Evolutionary conservation across 23 red algal genomes (phyloP).

Genomic region (Cyanidiococcus yangmingshanensis): DNA sequence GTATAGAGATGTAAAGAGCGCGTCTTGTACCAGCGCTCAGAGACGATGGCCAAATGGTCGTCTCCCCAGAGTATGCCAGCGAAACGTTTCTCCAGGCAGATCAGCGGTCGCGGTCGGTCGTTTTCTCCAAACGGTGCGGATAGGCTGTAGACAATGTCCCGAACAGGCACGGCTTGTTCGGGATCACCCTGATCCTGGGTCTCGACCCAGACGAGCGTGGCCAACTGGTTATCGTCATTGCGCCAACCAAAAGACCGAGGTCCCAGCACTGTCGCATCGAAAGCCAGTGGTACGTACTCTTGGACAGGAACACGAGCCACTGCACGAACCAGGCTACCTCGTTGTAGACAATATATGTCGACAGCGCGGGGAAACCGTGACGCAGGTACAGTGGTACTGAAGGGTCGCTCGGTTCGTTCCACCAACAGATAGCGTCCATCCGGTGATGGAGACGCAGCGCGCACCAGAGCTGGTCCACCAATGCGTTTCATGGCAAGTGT

Average conservation of each 20-base stretch:
- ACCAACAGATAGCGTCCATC: slow-evolving; percentile 73
- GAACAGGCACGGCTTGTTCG: slow-evolving; percentile 38
- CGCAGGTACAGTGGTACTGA: slow-evolving; percentile 50
- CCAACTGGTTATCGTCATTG: slow-evolving; percentile 32
- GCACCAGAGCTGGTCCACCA: slow-evolving; percentile 36
- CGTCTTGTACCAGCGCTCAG: slow-evolving; percentile 72
- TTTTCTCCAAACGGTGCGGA: slow-evolving; percentile 50
- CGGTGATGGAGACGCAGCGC: slow-evolving; percentile 52
- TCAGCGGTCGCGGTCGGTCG: slow-evolving; percentile 29
- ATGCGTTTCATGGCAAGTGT: background rate
- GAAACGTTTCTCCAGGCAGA: slow-evolving; percentile 53
- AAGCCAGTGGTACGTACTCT: slow-evolving; percentile 69
- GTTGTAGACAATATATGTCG: slow-evolving; percentile 48
- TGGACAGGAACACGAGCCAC: slow-evolving; percentile 72
- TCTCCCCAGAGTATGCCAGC: slow-evolving; percentile 62
- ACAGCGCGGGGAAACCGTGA: slow-evolving; percentile 72
- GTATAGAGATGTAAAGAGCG: slow-evolving; percentile 59
- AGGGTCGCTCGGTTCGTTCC: slow-evolving; percentile 56
- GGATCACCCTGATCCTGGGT: slow-evolving; percentile 86
- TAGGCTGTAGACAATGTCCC: slow-evolving; percentile 64
- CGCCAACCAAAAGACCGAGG: slow-evolving; percentile 79
- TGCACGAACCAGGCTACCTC: slow-evolving; percentile 22
- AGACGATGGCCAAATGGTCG: slow-evolving; percentile 51
- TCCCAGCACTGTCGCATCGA: slow-evolving; percentile 61
- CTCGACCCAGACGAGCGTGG: slow-evolving; percentile 72